Evolutionary conservation across 768 basidiomycete species (phyloP), one percentile per base, ranked within the genome.

Genomic region (Boletus fagicola): DNA sequence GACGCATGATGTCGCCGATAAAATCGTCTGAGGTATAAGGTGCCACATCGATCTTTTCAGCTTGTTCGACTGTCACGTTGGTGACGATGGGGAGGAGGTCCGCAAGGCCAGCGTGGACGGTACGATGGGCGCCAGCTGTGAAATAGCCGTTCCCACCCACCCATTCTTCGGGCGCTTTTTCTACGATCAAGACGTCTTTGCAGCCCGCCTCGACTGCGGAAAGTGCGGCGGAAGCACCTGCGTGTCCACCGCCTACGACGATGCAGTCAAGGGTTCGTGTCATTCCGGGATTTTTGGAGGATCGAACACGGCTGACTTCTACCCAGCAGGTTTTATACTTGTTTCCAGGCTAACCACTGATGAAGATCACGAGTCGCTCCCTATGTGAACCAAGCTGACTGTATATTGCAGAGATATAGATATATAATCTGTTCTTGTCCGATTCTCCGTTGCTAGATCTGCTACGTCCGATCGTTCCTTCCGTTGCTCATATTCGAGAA

Each of bases 81-180:
- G 65, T 70, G 22, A 87, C 79, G 57, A 87, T 68, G 4, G 80
- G 72, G 24, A 86, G 76, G 36, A 88, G 76, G 68, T 87, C 85
- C 4, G 70, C 60, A n/a, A 88, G 74, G 2, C 86, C 87, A 16
- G 58, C 72, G 62, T 88, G 87, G 4, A 80, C 82, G 12, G 83
- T 86, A 52, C 87, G 83, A 64, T 83, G 78, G 8, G 86, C 84
- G 22, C 86, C 86, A 11, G 86, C 85, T 31, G 86, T 87, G 72
- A 88, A 88, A 70, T 82, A 86, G 18, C 85, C 83, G 62, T 90
- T 88, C 18, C 86, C 87, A 5, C 87, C 87, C 4, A 70, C 78
- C 86, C 86, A 88, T 54, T 79, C 78, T 40, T 72, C 63, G 1
- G 86, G 83, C 40, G 83, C 84, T 63, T 87, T 87, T 64, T 88